phyloP scores from a whole-genome alignment of 225 moss, liverwort and hornwort species.

The Bryum argenteum region DNA sequence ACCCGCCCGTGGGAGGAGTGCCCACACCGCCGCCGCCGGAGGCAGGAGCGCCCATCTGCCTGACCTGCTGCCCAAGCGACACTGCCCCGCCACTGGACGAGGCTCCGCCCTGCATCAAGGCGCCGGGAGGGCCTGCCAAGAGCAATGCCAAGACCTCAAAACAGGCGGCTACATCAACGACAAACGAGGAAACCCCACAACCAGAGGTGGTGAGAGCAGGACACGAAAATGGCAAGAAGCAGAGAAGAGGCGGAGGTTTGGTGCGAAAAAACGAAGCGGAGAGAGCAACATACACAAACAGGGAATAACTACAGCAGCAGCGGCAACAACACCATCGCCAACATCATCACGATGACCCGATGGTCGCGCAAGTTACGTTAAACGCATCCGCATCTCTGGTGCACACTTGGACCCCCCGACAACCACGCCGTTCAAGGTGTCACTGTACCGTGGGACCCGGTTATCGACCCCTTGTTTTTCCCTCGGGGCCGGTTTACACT shows the following conservation, averaged over 20 bases:
- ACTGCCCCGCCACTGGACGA: constrained; percentile 66
- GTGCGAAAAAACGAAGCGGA: not conserved
- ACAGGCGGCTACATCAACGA: not conserved
- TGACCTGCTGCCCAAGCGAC: constrained; percentile 59
- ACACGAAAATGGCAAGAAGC: not conserved
- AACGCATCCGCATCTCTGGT: too few relatives aligned
- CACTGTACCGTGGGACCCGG: too few relatives aligned
- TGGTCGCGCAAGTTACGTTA: too few relatives aligned
- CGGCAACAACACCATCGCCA: not conserved
- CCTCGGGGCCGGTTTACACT: too few relatives aligned
- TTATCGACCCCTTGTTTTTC: too few relatives aligned
- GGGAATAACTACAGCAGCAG: too few relatives aligned
- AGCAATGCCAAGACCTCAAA: constrained; percentile 3
- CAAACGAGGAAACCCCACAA: not conserved
- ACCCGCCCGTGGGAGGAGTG: constrained; percentile 49
- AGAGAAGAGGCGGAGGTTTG: not conserved
- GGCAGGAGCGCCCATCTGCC: constrained; percentile 59
- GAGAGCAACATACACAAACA: not conserved
- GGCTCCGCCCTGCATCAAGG: constrained; percentile 60
- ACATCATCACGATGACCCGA: too few relatives aligned
- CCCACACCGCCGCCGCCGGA: constrained; percentile 43
- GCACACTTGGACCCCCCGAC: too few relatives aligned
- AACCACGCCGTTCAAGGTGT: too few relatives aligned
- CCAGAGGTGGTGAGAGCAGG: not conserved
- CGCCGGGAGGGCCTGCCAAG: not conserved